A percentile compares a stretch with the other conserved stretches of the same genome.
These are phyloP conservation scores for Casuarina cunninghamiana DNA, from an alignment of 306 rosid species.

Conservation along the genomic window DNA sequence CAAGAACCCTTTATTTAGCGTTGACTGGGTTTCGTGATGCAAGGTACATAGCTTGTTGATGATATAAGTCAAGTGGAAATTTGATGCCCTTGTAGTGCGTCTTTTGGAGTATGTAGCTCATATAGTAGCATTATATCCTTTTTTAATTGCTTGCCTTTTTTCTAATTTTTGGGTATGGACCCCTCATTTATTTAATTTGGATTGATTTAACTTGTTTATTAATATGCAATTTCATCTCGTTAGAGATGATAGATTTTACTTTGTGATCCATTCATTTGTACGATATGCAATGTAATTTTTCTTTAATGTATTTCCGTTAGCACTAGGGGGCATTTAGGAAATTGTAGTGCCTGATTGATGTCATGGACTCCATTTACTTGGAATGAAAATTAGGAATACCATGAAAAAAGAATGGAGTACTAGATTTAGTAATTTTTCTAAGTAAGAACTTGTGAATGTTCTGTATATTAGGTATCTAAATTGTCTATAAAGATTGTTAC, in stretches of 20 bases:
- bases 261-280: background rate
- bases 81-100: slow-evolving; percentile 11
- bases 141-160: background rate
- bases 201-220: background rate
- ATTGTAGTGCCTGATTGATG: no score
- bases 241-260: background rate
- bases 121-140: slow-evolving; percentile 3
- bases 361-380: background rate
- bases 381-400: background rate
- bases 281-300: background rate
- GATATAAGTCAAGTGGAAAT: slow-evolving; percentile 15
- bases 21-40: slow-evolving; percentile 98
- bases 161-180: background rate
- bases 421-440: background rate
- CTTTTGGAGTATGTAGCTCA: slow-evolving; percentile 19
- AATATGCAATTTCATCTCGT: background rate
- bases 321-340: no score
- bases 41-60: slow-evolving; percentile 56
- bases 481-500: background rate
- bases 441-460: background rate
- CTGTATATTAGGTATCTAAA: background rate
- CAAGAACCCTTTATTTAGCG: slow-evolving; percentile 93
- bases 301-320: no score
- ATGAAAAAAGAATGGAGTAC: background rate
- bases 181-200: background rate